Percentiles rank a stretch among this genome's conserved stretches.
These are phyloP conservation scores for Blastocystis sp. DNA, from an alignment of 352 stramenopile genomes.

Conservation along the genomic window DNA sequence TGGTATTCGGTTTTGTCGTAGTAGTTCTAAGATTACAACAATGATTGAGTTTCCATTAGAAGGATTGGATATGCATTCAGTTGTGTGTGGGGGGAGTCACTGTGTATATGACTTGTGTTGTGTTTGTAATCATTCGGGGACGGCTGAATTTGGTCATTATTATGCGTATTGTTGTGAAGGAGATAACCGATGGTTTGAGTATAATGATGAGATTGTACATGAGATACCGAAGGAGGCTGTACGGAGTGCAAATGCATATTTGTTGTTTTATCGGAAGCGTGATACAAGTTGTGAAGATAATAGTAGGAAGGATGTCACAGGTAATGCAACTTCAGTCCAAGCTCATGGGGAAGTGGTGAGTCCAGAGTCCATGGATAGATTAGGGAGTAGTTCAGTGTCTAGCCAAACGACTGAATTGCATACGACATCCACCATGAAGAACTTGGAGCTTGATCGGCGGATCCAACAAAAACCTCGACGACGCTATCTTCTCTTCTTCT, in stretches of 20 bases:
- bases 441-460: no score
- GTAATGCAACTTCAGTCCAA: no score
- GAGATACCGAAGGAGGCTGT: not conserved
- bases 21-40: conserved; percentile 29
- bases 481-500: no score
- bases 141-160: conserved; percentile 62
- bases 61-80: conserved; percentile 67
- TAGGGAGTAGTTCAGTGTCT: no score
- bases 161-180: conserved; percentile 40
- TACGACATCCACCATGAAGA: no score
- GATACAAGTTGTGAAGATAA: not conserved
- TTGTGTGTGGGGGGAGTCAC: not conserved
- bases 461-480: no score
- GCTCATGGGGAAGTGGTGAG: no score
- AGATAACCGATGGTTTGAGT: conserved; percentile 33
- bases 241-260: conserved; percentile 10
- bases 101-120: conserved; percentile 73
- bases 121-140: conserved; percentile 64
- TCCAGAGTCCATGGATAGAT: no score
- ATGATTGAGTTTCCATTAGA: conserved; percentile 69
- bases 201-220: conserved; percentile 15
- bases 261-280: conserved; percentile 41
- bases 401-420: no score
- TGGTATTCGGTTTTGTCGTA: not conserved
- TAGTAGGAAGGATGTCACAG: no score